Conservation (phyloP, 495 filamentous ascomycete species). For the Astrothelium macrocarpum region DNA sequence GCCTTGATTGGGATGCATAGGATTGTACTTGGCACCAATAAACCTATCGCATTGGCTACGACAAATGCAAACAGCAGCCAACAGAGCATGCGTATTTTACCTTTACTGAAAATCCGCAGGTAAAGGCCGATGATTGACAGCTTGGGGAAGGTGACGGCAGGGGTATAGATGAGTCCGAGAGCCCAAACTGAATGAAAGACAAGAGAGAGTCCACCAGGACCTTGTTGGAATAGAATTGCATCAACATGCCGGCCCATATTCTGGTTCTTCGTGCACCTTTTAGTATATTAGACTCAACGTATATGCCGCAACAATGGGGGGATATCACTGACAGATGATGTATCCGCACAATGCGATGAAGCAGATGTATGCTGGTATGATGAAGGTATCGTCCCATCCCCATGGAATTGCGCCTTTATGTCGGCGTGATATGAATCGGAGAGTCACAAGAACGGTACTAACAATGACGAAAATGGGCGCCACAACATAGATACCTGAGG, state of each 20-base stretch:
- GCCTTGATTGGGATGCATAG: neutral
- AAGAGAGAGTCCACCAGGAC: neutral
- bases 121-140: neutral
- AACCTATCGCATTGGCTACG: neutral
- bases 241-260: too few species aligned
- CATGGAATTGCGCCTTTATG: neutral
- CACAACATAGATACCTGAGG: neutral
- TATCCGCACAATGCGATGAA: neutral
- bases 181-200: neutral
- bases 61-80: neutral
- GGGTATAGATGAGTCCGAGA: neutral
- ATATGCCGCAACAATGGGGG: too few species aligned
- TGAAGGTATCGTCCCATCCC: neutral
- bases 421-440: neutral
- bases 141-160: neutral
- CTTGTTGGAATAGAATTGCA: too few species aligned
- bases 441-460: neutral
- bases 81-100: neutral
- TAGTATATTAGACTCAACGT: neutral
- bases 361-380: neutral
- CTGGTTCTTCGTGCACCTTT: neutral
- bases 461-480: neutral
- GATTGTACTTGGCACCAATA: neutral
- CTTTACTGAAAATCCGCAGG: neutral
- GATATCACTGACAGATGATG: neutral